phyloP scores from a whole-genome alignment of 306 rosid genomes.

The Glycine latifolia region DNA sequence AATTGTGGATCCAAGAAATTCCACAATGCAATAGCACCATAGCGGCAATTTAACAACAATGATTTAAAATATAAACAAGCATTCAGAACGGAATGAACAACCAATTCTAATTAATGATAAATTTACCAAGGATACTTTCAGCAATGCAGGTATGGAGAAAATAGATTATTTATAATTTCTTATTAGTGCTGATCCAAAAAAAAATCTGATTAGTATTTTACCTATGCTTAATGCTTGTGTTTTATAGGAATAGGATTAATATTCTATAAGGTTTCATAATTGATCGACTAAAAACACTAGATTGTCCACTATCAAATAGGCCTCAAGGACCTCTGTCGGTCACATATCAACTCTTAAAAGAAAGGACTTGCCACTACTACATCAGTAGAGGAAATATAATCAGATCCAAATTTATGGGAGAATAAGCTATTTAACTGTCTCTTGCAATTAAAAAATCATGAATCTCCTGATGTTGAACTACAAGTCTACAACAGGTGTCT shows the following conservation, averaged over 20 bases:
- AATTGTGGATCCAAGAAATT: no score
- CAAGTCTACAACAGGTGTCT: not conserved
- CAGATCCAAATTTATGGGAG: conserved; percentile 15
- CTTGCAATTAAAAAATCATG: conserved; percentile 32
- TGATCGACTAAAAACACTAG: conserved; percentile 15
- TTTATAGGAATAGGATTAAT: conserved; percentile 7
- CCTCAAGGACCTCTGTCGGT: not conserved
- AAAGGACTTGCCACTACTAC: conserved; percentile 20
- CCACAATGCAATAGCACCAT: no score
- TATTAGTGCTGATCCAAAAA: no score
- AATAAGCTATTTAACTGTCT: conserved; percentile 17
- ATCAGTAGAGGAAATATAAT: conserved; percentile 28
- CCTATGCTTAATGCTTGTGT: not conserved
- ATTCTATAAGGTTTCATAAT: not conserved
- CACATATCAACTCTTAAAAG: not conserved
- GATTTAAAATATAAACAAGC: not conserved
- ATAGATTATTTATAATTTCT: not conserved
- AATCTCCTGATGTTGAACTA: conserved; percentile 26
- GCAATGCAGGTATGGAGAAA: not conserved
- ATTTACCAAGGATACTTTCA: conserved; percentile 1
- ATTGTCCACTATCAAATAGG: conserved; percentile 12
- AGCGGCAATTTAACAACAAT: no score
- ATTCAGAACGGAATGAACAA: conserved; percentile 6
- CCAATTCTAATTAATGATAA: conserved; percentile 3
- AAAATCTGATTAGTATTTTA: not conserved